Evolutionary conservation across 805 yeast genomes (phyloP).

Genomic region (Ogataea saltuana): DNA sequence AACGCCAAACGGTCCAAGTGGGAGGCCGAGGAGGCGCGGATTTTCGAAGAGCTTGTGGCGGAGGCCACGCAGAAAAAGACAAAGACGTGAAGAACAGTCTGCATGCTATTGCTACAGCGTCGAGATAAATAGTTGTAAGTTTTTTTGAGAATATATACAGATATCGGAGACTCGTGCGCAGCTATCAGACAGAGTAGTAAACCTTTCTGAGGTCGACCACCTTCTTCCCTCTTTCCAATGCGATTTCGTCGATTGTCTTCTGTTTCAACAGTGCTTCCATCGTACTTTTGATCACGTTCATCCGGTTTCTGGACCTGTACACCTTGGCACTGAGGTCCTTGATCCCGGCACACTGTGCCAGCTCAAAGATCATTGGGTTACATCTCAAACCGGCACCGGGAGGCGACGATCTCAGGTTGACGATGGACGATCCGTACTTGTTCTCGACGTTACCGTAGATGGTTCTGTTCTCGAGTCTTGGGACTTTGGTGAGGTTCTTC

Average conservation of each 20-base stretch:
- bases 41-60: slow-evolving; percentile 90
- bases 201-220: slow-evolving; percentile 89
- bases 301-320: slow-evolving; percentile 87
- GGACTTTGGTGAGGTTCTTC: slow-evolving; percentile 76
- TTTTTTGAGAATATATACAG: slow-evolving; percentile 9
- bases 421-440: slow-evolving; percentile 83
- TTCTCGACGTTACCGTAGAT: slow-evolving; percentile 79
- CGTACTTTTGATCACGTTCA: slow-evolving; percentile 91
- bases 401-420: slow-evolving; percentile 82
- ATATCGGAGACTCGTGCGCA: background rate
- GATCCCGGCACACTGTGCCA: slow-evolving; percentile 92
- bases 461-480: slow-evolving; percentile 89
- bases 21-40: slow-evolving; percentile 88
- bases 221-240: slow-evolving; percentile 91
- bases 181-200: slow-evolving; percentile 53
- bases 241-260: slow-evolving; percentile 81
- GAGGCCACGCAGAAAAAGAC: slow-evolving; percentile 70
- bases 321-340: slow-evolving; percentile 91
- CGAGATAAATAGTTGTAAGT: background rate
- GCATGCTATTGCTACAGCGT: no score
- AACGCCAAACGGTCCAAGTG: slow-evolving; percentile 72
- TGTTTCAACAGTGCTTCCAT: slow-evolving; percentile 82
- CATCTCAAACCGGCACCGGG: slow-evolving; percentile 93
- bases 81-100: slow-evolving; percentile 48
- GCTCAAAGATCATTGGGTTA: slow-evolving; percentile 84